These are phyloP conservation scores for Chlamydomonas sphaeroides DNA, from an alignment of 139 green algal species.

Conservation along the genomic window DNA sequence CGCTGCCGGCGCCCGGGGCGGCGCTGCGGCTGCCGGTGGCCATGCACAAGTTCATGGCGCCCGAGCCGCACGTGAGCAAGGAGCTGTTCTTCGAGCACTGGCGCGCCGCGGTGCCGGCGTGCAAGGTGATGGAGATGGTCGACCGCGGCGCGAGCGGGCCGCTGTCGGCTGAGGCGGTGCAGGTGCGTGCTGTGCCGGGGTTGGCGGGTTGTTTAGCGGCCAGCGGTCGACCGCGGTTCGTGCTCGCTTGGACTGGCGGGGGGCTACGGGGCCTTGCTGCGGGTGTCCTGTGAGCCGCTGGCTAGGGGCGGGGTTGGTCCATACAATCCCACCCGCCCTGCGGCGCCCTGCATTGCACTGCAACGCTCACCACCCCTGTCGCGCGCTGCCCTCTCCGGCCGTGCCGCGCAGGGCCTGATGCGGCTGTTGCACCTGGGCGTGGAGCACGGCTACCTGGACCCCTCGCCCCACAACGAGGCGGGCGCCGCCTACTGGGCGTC, in stretches of 20 bases:
- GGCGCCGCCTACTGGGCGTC: conserved; percentile 55
- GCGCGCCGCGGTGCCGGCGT: conserved; percentile 58
- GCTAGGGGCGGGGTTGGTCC: too few species aligned
- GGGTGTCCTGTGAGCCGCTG: too few species aligned
- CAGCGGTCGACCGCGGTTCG: too few species aligned
- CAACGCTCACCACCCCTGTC: too few species aligned
- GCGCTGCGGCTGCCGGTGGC: conserved; percentile 72
- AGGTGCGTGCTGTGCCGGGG: conserved; percentile 4
- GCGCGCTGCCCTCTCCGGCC: too few species aligned
- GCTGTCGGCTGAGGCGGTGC: conserved; percentile 22
- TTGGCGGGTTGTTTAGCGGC: not conserved
- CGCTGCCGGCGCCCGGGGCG: conserved; percentile 34
- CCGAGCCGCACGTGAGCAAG: conserved; percentile 44
- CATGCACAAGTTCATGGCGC: conserved; percentile 77
- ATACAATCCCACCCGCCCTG: too few species aligned
- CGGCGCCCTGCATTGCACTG: too few species aligned
- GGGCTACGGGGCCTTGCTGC: too few species aligned
- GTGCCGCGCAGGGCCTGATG: conserved; percentile 27
- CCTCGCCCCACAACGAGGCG: conserved; percentile 64
- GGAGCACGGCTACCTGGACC: conserved; percentile 65
- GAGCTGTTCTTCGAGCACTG: conserved; percentile 86
- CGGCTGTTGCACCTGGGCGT: conserved; percentile 49
- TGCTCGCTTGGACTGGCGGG: too few species aligned
- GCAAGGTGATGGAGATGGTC: conserved; percentile 66
- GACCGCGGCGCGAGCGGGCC: conserved; percentile 34